Evolutionary conservation across 352 stramenopile genomes (phyloP), one percentile per base, ranked within the genome.

Genomic region (Phytophthora citrophthora): DNA sequence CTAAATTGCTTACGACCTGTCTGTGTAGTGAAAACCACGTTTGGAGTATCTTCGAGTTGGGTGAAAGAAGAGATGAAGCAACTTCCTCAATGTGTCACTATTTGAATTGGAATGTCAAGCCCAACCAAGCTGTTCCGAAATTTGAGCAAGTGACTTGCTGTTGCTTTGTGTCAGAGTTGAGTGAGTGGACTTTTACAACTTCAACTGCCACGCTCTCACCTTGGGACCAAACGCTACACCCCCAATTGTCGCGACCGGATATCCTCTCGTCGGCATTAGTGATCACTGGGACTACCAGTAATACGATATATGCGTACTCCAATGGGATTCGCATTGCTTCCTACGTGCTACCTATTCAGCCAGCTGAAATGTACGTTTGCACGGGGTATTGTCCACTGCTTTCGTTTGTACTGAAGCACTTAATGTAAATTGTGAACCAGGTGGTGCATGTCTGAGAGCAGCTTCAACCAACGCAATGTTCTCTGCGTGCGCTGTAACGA

Each of bases 401-500:
- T 9, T 4, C 12, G 27, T 43, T 20, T 38, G 5, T 18, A 24
- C 46, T 54, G 20, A 26, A 15, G 20, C 49, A 49, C 20, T 27
- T 58, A 23, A 54, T 36, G n/a, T 16, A 32, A 27, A 12, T 48
- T 64, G 10, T 46, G 4, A 59, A 12, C 50, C 54, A 72, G 68
- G n/a, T 68, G 54, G 40, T 51, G 56, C 12, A 51, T 82, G 24
- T 45, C 45, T 29, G 44, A 78, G 45, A 54, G 75, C 39, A 64
- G n/a, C 13, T 23, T 60, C 8, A 54, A 63, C 15, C 67, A 76
- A 27, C 52, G 52, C 2, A 69, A 66, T 40, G 45, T 81, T 5
- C 20, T 88, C 0, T 68, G 65, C 9, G 70, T 92, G 11, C 67
- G 69, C 10, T 90, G 83, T 55, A 64, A 61, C 2, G 75, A 90